Conservation (phyloP, 257 asterid species). For the Solanum tarapatanum region DNA sequence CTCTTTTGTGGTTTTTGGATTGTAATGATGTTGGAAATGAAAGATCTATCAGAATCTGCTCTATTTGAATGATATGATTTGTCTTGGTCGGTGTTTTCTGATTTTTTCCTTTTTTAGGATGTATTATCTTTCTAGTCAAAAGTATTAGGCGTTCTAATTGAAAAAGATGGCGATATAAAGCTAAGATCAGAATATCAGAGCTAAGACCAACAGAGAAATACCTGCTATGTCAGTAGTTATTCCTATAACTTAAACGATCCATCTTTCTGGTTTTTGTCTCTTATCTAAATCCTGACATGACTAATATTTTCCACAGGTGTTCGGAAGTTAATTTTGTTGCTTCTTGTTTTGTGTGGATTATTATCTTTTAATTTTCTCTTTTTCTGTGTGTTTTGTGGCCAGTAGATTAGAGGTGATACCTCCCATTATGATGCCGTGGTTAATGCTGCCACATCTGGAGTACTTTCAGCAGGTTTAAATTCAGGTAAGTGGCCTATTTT, state of each 20-base stretch:
- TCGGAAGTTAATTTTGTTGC: not conserved
- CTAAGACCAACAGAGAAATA: not conserved
- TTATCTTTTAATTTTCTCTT: not conserved
- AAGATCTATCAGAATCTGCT: not conserved
- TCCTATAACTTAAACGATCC: not conserved
- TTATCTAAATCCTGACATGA: not conserved
- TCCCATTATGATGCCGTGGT: slow-evolving; percentile 94
- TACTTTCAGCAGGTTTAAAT: slow-evolving; percentile 73
- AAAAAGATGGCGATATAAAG: not conserved
- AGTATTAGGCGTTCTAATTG: not conserved
- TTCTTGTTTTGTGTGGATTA: not conserved
- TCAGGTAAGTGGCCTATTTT: slow-evolving; percentile 33
- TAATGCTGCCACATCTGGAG: slow-evolving; percentile 93
- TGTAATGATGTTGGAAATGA: not conserved
- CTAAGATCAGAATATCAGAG: not conserved
- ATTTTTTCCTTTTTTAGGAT: not conserved
- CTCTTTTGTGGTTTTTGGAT: not conserved
- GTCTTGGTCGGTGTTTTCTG: not conserved
- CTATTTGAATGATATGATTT: not conserved
- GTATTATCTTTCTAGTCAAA: not conserved
- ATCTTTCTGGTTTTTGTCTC: not conserved
- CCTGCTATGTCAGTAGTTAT: not conserved
- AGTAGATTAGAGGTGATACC: slow-evolving; percentile 84
- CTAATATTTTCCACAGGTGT: not conserved
- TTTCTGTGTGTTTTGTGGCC: slow-evolving; percentile 8